These are phyloP conservation scores for Collybia sordida DNA, from an alignment of 768 basidiomycete genomes.

Conservation along the genomic window DNA sequence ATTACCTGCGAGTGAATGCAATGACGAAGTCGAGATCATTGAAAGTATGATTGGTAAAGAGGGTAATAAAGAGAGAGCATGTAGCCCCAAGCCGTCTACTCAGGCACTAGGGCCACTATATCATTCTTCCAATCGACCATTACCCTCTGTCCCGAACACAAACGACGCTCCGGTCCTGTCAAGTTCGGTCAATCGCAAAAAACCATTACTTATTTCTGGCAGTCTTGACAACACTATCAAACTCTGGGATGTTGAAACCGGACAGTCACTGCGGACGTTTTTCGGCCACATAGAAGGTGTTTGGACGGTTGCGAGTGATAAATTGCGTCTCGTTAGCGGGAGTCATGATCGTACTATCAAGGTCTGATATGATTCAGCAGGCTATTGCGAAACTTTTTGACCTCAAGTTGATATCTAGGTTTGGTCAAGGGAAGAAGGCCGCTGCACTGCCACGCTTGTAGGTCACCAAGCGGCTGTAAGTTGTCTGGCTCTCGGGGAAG, in stretches of 20 bases:
- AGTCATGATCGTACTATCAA: constrained; percentile 98
- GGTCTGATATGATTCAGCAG: constrained; percentile 44
- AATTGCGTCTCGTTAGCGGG: constrained; percentile 86
- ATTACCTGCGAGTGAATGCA: constrained; percentile 62
- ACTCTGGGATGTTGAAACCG: constrained; percentile 92
- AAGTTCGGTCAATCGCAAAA: constrained; percentile 34
- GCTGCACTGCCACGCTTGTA: constrained; percentile 85
- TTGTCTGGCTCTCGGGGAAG: constrained; percentile 86
- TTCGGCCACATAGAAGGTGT: constrained; percentile 99
- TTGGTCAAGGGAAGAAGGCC: constrained; percentile 90
- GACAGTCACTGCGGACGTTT: constrained; percentile 73
- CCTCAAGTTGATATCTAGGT: constrained; percentile 47
- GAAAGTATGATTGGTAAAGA: not conserved
- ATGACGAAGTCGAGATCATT: constrained; percentile 22
- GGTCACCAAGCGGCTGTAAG: constrained; percentile 96
- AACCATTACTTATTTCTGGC: constrained; percentile 82
- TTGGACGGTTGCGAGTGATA: constrained; percentile 93
- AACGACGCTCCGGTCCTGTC: not conserved
- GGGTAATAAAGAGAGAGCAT: not conserved
- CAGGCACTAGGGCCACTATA: constrained; percentile 1
- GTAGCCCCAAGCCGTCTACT: not conserved
- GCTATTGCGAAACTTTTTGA: not conserved
- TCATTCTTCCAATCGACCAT: not conserved
- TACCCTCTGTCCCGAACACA: not conserved
- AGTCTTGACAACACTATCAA: constrained; percentile 95